Evolutionary conservation across 768 basidiomycete species (phyloP), one percentile per base, ranked within the genome.

Genomic region (Mycena vitilis): DNA sequence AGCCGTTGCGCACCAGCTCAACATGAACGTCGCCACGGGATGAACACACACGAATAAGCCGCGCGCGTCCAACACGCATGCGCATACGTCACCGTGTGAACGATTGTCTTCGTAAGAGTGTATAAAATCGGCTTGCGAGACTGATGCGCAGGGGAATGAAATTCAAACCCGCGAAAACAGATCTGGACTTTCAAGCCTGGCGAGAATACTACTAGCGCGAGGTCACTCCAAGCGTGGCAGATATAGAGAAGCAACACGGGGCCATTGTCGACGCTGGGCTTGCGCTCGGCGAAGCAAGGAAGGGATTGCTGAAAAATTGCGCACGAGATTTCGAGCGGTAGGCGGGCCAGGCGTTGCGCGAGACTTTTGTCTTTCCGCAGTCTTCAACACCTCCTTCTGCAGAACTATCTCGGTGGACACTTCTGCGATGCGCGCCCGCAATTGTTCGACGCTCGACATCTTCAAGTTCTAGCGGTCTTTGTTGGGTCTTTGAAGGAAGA

Each of bases 301-400:
- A 54, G 9, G 15, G 38, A 13, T 56, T 56, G 38, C n/a, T 40
- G n/a, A 40, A 56, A 56, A 16, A 56, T 56, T 18, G 38, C 54
- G n/a, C 38, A 40, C n/a, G 54, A 56, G 9, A 56, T 56, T 38
- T 56, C 54, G n/a, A 56, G 38, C 37, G 54, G 54, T 15, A 56
- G 54, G 5, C 54, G 38, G 9, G 54, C 38, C 11, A 56, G 38
- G 22, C 54, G 54, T 11, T 40, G 54, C 38, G 13, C 54, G 16
- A 56, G n/a, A 13, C 54, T 56, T 23, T 23, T 56, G 13, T 56
- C 54, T n/a, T 22, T 40, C 38, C 38, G 40, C 38, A 13, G 38
- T 56, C 54, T 23, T 56, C 22, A 56, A 4, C 5, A 56, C 22
- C n/a, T 23, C 38, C 22, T 40, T 40, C 13, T 56, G 54, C 3